Conservation (phyloP, 208 protist genomes). For the Novymonas esmeraldas region DNA sequence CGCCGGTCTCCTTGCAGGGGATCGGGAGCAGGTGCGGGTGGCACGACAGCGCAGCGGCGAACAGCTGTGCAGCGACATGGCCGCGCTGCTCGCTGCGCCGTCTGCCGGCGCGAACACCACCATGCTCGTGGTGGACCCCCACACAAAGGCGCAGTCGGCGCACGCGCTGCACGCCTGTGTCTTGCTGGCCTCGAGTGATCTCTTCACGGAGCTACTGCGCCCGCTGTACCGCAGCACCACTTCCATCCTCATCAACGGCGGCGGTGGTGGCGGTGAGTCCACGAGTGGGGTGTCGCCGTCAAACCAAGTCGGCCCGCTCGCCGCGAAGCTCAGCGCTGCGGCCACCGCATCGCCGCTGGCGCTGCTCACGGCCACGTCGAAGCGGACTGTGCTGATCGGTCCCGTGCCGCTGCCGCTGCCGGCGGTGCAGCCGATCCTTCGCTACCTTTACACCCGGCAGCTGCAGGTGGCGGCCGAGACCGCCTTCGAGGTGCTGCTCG, state of each 20-base stretch:
- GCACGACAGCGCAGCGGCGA: constrained; percentile 45
- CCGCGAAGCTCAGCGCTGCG: constrained; percentile 55
- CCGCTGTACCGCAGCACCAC: constrained; percentile 52
- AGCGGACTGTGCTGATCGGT: constrained; percentile 71
- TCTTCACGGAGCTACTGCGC: constrained; percentile 79
- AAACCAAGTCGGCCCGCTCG: constrained; percentile 50
- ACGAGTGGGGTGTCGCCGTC: constrained; percentile 29
- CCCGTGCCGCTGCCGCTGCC: constrained; percentile 68
- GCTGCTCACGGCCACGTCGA: constrained; percentile 35
- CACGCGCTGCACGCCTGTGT: constrained; percentile 72
- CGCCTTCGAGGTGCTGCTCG: constrained; percentile 71
- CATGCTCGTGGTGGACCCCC: constrained; percentile 78
- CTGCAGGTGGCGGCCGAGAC: constrained; percentile 50
- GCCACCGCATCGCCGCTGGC: constrained; percentile 20
- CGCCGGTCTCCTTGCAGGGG: constrained; percentile 46
- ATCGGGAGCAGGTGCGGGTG: constrained; percentile 34
- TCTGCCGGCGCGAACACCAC: constrained; percentile 54
- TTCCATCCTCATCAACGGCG: too few species aligned
- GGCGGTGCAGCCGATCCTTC: constrained; percentile 64
- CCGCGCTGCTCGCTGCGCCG: constrained; percentile 37
- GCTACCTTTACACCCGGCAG: constrained; percentile 76
- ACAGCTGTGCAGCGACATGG: constrained; percentile 58
- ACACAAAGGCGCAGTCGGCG: constrained; percentile 65
- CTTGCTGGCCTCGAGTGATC: constrained; percentile 52
- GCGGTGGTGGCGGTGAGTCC: not conserved